These are phyloP conservation scores for Hypoxylon sp. DNA, from an alignment of 2,329 filamentous ascomycete genomes.

Conservation along the genomic window DNA sequence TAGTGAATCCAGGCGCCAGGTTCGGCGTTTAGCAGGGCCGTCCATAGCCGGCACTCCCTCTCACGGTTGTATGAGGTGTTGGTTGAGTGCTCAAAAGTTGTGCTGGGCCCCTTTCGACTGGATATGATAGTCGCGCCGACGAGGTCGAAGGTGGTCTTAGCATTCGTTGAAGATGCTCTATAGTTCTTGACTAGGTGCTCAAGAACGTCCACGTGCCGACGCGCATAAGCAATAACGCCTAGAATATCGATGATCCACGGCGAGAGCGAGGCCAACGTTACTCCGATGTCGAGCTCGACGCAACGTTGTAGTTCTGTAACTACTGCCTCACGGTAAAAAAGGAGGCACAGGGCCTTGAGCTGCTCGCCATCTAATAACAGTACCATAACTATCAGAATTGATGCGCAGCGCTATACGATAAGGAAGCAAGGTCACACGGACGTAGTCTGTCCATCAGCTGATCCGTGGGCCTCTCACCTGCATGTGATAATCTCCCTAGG, in stretches of 20 bases:
- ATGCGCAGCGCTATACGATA: neutral
- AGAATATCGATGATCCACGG: slow-evolving; percentile 21
- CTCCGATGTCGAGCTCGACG: slow-evolving; percentile 24
- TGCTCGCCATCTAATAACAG: slow-evolving; percentile 28
- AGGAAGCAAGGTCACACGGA: neutral
- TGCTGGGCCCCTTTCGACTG: neutral
- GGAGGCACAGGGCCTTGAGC: slow-evolving; percentile 30
- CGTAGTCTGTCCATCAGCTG: neutral
- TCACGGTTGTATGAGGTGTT: slow-evolving; percentile 18
- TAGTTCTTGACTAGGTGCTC: slow-evolving; percentile 22
- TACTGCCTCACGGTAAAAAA: slow-evolving; percentile 28
- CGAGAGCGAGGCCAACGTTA: slow-evolving; percentile 21
- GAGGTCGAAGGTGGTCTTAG: slow-evolving; percentile 16
- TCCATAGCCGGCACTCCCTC: slow-evolving; percentile 20
- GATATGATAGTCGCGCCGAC: neutral
- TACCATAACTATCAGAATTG: slow-evolving; percentile 11
- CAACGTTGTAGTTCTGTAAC: slow-evolving; percentile 51
- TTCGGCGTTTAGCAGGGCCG: slow-evolving; percentile 17
- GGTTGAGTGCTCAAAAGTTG: slow-evolving; percentile 16
- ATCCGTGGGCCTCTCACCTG: slow-evolving; percentile 17
- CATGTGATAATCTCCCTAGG: slow-evolving; percentile 23
- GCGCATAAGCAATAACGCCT: slow-evolving; percentile 26
- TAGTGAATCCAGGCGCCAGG: slow-evolving; percentile 20
- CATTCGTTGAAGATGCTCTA: slow-evolving; percentile 19
- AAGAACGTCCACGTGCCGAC: slow-evolving; percentile 23